Percentiles rank a stretch among this genome's conserved stretches.
Evolutionary conservation across 2,329 filamentous ascomycete genomes (phyloP).

Genomic region (Stylonectria norvegica): DNA sequence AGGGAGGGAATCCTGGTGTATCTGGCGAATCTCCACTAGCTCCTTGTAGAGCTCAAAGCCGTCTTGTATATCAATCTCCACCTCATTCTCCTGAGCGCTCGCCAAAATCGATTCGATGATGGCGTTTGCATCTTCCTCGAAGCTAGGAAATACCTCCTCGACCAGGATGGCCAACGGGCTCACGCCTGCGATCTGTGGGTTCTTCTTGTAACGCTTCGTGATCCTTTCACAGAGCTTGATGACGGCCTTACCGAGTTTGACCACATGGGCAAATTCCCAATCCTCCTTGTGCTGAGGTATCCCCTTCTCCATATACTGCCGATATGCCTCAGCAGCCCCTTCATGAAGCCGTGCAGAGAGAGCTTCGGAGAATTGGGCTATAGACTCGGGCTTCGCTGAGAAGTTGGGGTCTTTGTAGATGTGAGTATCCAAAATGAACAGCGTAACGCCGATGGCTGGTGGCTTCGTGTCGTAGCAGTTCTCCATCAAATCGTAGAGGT

Average conservation of each 20-base stretch:
- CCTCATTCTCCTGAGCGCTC: slow-evolving; percentile 62
- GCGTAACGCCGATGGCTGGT: slow-evolving; percentile 72
- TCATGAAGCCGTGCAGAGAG: slow-evolving; percentile 69
- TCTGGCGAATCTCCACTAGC: slow-evolving; percentile 76
- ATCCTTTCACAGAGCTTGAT: slow-evolving; percentile 84
- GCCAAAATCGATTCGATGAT: slow-evolving; percentile 79
- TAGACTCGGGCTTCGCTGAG: slow-evolving; percentile 64
- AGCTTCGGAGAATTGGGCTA: slow-evolving; percentile 67
- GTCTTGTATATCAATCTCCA: slow-evolving; percentile 82
- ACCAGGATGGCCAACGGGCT: slow-evolving; percentile 67
- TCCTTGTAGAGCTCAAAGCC: slow-evolving; percentile 93
- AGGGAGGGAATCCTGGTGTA: slow-evolving; percentile 74
- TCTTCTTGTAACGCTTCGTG: slow-evolving; percentile 86
- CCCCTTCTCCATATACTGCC: slow-evolving; percentile 71
- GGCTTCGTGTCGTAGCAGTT: slow-evolving; percentile 87
- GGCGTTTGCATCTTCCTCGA: slow-evolving; percentile 83
- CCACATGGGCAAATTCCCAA: slow-evolving; percentile 90
- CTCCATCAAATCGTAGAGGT: slow-evolving; percentile 84
- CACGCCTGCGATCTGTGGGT: slow-evolving; percentile 79
- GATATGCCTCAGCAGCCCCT: slow-evolving; percentile 76
- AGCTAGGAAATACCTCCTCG: slow-evolving; percentile 80
- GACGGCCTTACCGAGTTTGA: slow-evolving; percentile 81
- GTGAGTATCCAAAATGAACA: slow-evolving; percentile 78
- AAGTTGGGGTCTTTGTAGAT: slow-evolving; percentile 77
- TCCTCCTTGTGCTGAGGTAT: slow-evolving; percentile 76